Evolutionary conservation across 306 rosid species (phyloP).

Genomic region (Cucurbita pepo): DNA sequence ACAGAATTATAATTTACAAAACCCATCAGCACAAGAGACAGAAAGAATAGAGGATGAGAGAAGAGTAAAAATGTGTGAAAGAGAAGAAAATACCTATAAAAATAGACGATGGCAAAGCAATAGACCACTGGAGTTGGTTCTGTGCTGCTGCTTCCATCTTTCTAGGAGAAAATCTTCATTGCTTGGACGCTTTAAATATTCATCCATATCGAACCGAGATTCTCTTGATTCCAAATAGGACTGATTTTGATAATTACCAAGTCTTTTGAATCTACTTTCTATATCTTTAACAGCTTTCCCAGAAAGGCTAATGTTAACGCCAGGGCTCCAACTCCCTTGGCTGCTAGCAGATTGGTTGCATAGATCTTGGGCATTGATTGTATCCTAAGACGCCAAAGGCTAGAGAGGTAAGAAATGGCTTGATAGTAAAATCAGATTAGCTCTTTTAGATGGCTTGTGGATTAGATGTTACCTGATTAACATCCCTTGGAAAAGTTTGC

Average conservation of each 20-base stretch:
- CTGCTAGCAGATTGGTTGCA: slow-evolving; percentile 47
- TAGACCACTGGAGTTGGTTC: slow-evolving; percentile 48
- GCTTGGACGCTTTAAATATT: slow-evolving; percentile 45
- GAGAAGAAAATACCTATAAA: slow-evolving; percentile 10
- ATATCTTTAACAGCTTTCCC: slow-evolving; percentile 31
- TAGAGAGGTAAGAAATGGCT: neutral
- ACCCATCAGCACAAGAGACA: too few species aligned
- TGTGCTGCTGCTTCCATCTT: slow-evolving; percentile 50
- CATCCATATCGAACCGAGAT: slow-evolving; percentile 39
- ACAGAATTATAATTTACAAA: too few species aligned
- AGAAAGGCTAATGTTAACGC: slow-evolving; percentile 19
- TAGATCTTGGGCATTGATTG: slow-evolving; percentile 17
- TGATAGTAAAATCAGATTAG: neutral
- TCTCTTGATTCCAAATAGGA: slow-evolving; percentile 27
- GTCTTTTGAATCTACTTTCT: slow-evolving; percentile 22
- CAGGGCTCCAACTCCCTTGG: slow-evolving; percentile 87
- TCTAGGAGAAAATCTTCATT: slow-evolving; percentile 48
- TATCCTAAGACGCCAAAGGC: slow-evolving; percentile 23
- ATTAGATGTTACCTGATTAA: slow-evolving; percentile 25
- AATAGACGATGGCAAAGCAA: slow-evolving; percentile 43
- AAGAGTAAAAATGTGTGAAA: too few species aligned
- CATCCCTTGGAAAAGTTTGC: slow-evolving; percentile 16
- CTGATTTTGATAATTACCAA: slow-evolving; percentile 9
- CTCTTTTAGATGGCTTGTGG: neutral
- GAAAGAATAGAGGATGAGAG: too few species aligned